phyloP scores from a whole-genome alignment of 2,329 filamentous ascomycete species.

The Plectosphaerella plurivora region DNA sequence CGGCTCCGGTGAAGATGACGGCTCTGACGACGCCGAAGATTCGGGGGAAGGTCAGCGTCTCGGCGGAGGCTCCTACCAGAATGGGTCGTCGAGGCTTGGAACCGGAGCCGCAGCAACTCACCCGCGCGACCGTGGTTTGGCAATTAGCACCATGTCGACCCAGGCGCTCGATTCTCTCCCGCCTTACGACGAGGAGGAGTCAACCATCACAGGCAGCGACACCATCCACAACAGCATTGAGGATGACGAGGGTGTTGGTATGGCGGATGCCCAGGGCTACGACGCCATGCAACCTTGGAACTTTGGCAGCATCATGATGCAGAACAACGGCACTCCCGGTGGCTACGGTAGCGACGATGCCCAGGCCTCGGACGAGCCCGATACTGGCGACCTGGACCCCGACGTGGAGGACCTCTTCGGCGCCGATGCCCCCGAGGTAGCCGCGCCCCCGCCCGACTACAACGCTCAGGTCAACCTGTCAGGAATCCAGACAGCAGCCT shows the following conservation, averaged over 20 bases:
- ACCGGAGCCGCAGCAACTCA: constrained; percentile 71
- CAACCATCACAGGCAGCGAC: constrained; percentile 12
- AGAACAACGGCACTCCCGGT: constrained; percentile 11
- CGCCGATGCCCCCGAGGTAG: neutral
- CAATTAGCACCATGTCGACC: constrained; percentile 27
- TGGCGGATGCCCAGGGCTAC: constrained; percentile 27
- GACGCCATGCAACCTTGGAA: constrained; percentile 38
- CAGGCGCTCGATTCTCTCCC: constrained; percentile 23
- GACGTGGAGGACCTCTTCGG: constrained; percentile 11
- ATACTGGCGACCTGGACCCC: constrained; percentile 19
- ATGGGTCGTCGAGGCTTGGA: constrained; percentile 89
- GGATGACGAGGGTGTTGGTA: constrained; percentile 39
- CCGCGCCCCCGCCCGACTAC: constrained; percentile 16
- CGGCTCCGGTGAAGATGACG: constrained; percentile 35
- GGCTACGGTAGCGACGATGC: constrained; percentile 39
- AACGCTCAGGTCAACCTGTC: constrained; percentile 14
- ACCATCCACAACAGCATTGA: constrained; percentile 40
- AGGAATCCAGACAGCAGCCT: constrained; percentile 25
- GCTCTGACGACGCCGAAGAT: constrained; percentile 39
- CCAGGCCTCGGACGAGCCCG: constrained; percentile 30
- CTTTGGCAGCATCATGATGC: constrained; percentile 26
- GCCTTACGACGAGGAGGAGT: constrained; percentile 20
- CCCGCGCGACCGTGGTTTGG: constrained; percentile 60
- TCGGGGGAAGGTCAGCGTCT: constrained; percentile 83
- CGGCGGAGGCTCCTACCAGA: constrained; percentile 77